Evolutionary conservation across 768 basidiomycete genomes (phyloP).

Genomic region (Amanita inopinata): DNA sequence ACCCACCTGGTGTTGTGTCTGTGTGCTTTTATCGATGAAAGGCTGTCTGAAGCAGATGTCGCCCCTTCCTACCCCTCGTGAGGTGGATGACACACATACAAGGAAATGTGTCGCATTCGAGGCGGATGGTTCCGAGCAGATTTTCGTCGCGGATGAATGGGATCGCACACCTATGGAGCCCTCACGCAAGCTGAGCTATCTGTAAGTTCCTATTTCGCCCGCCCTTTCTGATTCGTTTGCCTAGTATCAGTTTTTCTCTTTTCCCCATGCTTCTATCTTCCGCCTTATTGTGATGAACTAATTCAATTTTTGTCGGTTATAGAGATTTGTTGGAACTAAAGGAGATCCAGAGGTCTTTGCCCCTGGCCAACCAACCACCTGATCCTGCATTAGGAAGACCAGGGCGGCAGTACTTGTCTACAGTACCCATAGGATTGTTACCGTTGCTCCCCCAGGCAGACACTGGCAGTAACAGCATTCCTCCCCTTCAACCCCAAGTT

Average conservation of each 20-base stretch:
- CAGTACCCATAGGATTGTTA: conserved; percentile 55
- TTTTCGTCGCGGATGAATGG: conserved; percentile 68
- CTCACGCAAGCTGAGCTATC: conserved; percentile 50
- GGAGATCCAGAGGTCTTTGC: conserved; percentile 56
- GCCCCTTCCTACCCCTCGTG: conserved; percentile 15
- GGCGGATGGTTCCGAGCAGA: conserved; percentile 41
- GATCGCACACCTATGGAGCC: conserved; percentile 67
- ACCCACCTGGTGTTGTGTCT: too few relatives aligned
- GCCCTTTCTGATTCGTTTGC: conserved; percentile 1
- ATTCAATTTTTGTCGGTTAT: conserved; percentile 9
- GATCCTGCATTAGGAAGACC: conserved; percentile 32
- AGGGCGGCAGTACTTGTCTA: conserved; percentile 32
- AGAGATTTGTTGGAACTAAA: conserved; percentile 63
- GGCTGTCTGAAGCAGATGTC: conserved; percentile 27
- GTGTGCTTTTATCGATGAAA: conserved; percentile 19
- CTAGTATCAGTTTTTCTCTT: not conserved
- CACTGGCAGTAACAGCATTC: conserved; percentile 8
- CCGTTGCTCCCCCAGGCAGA: conserved; percentile 35
- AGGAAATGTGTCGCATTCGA: conserved; percentile 60
- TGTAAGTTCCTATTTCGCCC: conserved; percentile 36
- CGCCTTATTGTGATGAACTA: conserved; percentile 3
- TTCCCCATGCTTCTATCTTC: conserved; percentile 2
- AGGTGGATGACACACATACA: conserved; percentile 6
- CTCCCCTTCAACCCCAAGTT: conserved; percentile 8
- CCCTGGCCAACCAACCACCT: conserved; percentile 42